Conservation (phyloP, 2,329 filamentous ascomycete genomes). For the Clathrospora elynae region DNA sequence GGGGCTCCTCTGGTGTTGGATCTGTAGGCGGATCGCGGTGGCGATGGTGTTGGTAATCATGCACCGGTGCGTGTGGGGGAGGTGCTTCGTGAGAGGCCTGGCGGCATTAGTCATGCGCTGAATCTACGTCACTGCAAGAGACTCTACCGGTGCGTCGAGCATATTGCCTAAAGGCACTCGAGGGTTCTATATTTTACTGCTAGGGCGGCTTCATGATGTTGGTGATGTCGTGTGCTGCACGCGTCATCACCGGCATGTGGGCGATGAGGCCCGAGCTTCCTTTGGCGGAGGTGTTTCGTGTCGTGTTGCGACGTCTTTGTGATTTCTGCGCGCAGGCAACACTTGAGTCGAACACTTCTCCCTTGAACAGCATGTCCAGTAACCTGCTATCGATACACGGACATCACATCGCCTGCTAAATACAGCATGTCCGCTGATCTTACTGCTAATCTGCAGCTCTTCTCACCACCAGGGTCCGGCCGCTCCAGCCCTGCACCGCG, state of each 20-base stretch:
- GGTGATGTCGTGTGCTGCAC: conserved; percentile 15
- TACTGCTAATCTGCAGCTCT: conserved; percentile 42
- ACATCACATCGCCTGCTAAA: conserved; percentile 23
- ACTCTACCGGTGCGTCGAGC: conserved; percentile 16
- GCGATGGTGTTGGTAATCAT: conserved; percentile 9
- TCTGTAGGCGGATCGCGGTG: conserved; percentile 15
- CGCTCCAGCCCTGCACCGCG: conserved; percentile 75
- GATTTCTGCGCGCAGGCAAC: conserved; percentile 25
- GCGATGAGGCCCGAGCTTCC: conserved; percentile 23
- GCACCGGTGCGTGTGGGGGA: conserved; percentile 19
- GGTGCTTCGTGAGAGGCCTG: conserved; percentile 14
- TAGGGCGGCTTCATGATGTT: neutral
- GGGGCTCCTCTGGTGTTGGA: conserved; percentile 32
- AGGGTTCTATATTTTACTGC: neutral
- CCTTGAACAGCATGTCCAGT: conserved; percentile 39
- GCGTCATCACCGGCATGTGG: conserved; percentile 24
- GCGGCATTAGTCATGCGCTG: neutral
- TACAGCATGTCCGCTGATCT: conserved; percentile 49
- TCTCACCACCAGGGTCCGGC: conserved; percentile 82
- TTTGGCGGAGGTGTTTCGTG: conserved; percentile 23
- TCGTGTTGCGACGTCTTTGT: conserved; percentile 23
- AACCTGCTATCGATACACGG: conserved; percentile 20
- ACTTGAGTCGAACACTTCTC: conserved; percentile 14
- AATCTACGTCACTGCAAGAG: neutral
- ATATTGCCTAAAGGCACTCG: conserved; percentile 12